These are phyloP conservation scores for Fistulina hepatica DNA, from an alignment of 1,284 basidiomycete species.

Conservation along the genomic window DNA sequence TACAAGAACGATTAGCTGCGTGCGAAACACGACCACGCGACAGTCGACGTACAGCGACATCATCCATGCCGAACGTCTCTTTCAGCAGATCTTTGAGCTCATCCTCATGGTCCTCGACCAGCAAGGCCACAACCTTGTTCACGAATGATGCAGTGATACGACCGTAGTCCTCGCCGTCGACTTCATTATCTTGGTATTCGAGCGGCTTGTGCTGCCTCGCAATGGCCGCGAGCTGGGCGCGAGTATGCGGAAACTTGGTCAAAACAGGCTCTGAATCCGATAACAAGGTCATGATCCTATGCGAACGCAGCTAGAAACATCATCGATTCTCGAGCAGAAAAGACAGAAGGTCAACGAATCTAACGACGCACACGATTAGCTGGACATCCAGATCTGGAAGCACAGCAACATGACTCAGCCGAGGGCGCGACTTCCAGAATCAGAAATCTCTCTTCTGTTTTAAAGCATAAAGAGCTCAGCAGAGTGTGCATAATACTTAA, in stretches of 20 bases:
- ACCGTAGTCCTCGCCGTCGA: conserved; percentile 43
- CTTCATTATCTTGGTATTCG: conserved; percentile 43
- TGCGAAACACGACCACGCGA: conserved; percentile 10
- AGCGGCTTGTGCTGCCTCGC: conserved; percentile 56
- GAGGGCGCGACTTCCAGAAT: no score
- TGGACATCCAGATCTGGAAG: no score
- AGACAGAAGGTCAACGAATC: no score
- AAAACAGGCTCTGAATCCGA: background rate
- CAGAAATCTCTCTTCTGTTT: no score
- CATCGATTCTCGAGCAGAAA: no score
- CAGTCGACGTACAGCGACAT: conserved; percentile 52
- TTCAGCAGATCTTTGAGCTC: conserved; percentile 69
- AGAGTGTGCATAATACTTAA: no score
- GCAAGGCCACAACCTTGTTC: conserved; percentile 54
- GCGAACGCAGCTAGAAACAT: no score
- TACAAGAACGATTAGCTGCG: conserved; percentile 10
- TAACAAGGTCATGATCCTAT: no score
- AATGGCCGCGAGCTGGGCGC: conserved; percentile 62
- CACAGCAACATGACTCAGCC: no score
- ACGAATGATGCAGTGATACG: conserved; percentile 47
- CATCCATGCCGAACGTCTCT: conserved; percentile 59
- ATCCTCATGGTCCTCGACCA: conserved; percentile 79
- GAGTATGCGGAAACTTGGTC: conserved; percentile 62
- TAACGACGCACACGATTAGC: no score
- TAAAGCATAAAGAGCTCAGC: no score